A percentile compares a stretch with the other conserved stretches of the same genome.
Evolutionary conservation across 2,329 filamentous ascomycete genomes (phyloP).

Genomic region (Diaporthe destruens): DNA sequence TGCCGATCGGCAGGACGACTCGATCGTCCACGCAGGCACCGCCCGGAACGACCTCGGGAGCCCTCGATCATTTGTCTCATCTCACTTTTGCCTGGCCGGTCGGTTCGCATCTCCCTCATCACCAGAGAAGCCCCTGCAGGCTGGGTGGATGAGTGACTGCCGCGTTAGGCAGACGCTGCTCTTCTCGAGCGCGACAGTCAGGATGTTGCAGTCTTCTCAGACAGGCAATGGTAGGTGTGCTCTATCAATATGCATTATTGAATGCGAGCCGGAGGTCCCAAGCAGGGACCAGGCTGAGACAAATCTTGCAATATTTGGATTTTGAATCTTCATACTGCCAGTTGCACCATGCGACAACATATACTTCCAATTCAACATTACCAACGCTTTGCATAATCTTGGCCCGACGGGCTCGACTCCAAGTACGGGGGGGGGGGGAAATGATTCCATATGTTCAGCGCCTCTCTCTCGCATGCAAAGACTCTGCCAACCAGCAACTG

Average conservation of each 20-base stretch:
- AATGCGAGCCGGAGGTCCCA: neutral
- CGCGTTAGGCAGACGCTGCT: neutral
- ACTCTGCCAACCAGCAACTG: neutral
- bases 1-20: conserved; percentile 8
- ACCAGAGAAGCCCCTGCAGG: neutral
- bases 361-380: conserved; percentile 6
- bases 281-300: neutral
- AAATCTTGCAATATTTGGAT: conserved; percentile 33
- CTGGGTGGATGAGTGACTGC: neutral
- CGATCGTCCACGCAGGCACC: conserved; percentile 11
- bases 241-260: neutral
- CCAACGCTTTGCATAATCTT: conserved; percentile 32
- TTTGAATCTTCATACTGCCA: conserved; percentile 23
- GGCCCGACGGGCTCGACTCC: conserved; percentile 16
- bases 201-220: neutral
- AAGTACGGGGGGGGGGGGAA: conserved; percentile 4
- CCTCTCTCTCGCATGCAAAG: neutral
- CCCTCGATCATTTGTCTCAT: conserved; percentile 37
- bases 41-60: conserved; percentile 3
- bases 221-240: no score
- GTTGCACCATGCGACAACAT: conserved; percentile 7
- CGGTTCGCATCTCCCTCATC: neutral
- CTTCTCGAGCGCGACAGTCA: neutral
- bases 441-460: conserved; percentile 17
- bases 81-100: neutral